A percentile compares a stretch with the other conserved stretches of the same genome.
Conservation (phyloP, 345 rosid genomes). For the Brassica nigra region DNA sequence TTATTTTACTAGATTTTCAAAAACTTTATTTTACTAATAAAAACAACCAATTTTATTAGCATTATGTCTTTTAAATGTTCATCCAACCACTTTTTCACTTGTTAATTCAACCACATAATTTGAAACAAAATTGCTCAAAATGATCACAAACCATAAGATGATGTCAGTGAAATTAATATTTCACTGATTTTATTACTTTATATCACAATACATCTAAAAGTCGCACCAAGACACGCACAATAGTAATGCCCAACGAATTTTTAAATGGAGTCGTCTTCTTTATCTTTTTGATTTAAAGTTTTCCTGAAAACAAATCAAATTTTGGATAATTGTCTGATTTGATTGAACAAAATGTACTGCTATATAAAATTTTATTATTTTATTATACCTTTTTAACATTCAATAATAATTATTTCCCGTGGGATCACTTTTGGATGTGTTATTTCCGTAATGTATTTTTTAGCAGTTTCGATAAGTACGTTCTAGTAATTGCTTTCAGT, state of each 20-base stretch:
- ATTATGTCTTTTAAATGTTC: neutral
- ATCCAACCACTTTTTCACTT: neutral
- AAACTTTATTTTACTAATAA: neutral
- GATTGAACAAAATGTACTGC: neutral
- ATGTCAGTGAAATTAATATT: neutral
- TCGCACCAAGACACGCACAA: conserved; percentile 2
- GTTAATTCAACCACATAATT: too few species aligned
- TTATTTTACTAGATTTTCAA: too few species aligned
- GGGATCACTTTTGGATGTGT: neutral
- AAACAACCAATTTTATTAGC: neutral
- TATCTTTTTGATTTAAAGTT: neutral
- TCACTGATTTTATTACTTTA: neutral
- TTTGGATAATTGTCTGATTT: neutral
- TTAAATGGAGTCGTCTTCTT: neutral
- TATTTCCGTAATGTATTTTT: neutral
- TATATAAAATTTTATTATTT: neutral
- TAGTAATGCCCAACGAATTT: neutral
- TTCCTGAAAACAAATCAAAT: neutral
- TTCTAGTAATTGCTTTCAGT: neutral
- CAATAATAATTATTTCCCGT: neutral
- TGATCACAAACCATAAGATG: neutral
- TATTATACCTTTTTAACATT: neutral
- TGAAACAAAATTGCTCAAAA: neutral
- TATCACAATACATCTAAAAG: neutral
- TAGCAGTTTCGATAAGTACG: neutral